phyloP scores from a whole-genome alignment of 2,329 filamentous ascomycete species.

The Fusarium mangiferae region DNA sequence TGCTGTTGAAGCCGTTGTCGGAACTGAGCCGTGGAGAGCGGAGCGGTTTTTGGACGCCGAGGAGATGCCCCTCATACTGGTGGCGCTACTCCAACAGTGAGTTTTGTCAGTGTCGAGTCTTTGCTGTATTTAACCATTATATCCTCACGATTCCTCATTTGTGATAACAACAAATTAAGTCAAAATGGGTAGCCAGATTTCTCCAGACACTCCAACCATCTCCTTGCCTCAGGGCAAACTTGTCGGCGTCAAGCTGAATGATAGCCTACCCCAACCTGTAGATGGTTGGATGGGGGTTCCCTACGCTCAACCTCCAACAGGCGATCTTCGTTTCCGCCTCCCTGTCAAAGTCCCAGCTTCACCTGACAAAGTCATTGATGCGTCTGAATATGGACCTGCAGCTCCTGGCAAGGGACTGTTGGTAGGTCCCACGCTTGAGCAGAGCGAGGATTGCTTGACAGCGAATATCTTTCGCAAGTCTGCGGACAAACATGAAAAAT shows the following conservation, averaged over 20 bases:
- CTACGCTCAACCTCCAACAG: constrained; percentile 59
- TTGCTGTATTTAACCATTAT: background rate
- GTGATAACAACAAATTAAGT: background rate
- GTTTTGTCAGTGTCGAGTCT: background rate
- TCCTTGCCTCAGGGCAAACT: constrained; percentile 37
- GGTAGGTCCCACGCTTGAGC: constrained; percentile 39
- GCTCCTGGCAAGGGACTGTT: constrained; percentile 40
- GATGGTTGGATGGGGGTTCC: constrained; percentile 60
- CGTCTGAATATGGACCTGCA: constrained; percentile 51
- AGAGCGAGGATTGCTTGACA: constrained; percentile 65
- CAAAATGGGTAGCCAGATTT: constrained; percentile 29
- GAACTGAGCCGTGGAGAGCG: constrained; percentile 1
- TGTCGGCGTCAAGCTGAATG: constrained; percentile 29
- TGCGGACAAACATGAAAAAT: constrained; percentile 32
- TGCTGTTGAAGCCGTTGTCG: constrained; percentile 1
- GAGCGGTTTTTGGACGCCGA: constrained; percentile 26
- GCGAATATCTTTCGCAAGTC: constrained; percentile 61
- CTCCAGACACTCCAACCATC: constrained; percentile 18
- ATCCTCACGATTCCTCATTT: background rate
- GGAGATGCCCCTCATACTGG: background rate
- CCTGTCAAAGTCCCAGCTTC: constrained; percentile 45
- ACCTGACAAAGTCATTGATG: constrained; percentile 45
- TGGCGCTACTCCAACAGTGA: background rate
- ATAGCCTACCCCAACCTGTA: constrained; percentile 41
- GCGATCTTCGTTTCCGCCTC: constrained; percentile 57